These are phyloP conservation scores for Lentinus polychrous DNA, from an alignment of 1,284 basidiomycete genomes.

Conservation along the genomic window DNA sequence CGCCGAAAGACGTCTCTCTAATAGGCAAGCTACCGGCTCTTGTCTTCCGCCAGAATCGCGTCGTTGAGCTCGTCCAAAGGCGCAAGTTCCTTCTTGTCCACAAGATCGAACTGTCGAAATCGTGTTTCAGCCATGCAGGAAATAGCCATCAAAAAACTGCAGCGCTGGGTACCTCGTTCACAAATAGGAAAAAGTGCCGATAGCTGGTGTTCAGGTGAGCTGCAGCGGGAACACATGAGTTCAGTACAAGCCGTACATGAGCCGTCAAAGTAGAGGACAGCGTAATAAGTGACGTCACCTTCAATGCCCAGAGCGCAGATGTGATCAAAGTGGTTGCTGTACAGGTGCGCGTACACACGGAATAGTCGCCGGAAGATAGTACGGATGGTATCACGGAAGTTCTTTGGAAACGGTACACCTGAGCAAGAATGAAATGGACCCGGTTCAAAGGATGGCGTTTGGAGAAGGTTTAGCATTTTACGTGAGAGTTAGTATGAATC, in stretches of 20 bases:
- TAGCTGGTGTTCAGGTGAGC: conserved; percentile 99
- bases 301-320: conserved; percentile 98
- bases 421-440: neutral
- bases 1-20: too few species aligned
- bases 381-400: conserved; percentile 87
- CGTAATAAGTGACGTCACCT: conserved; percentile 44
- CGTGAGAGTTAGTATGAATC: too few species aligned
- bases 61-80: conserved; percentile 96
- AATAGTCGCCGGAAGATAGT: conserved; percentile 92
- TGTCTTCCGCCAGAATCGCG: conserved; percentile 86
- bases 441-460: too few species aligned
- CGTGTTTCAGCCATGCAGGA: conserved; percentile 1
- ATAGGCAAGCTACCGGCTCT: conserved; percentile 41
- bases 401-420: conserved; percentile 91
- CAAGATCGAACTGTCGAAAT: conserved; percentile 78
- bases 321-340: conserved; percentile 99
- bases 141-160: neutral
- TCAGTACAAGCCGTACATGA: neutral
- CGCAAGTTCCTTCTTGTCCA: conserved; percentile 94
- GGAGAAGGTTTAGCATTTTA: too few species aligned
- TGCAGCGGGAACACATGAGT: neutral
- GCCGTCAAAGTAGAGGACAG: too few species aligned
- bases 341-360: conserved; percentile 97
- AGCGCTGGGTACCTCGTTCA: conserved; percentile 71
- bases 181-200: conserved; percentile 95